These are phyloP conservation scores for Populus euphratica DNA, from an alignment of 345 rosid species.

Conservation along the genomic window DNA sequence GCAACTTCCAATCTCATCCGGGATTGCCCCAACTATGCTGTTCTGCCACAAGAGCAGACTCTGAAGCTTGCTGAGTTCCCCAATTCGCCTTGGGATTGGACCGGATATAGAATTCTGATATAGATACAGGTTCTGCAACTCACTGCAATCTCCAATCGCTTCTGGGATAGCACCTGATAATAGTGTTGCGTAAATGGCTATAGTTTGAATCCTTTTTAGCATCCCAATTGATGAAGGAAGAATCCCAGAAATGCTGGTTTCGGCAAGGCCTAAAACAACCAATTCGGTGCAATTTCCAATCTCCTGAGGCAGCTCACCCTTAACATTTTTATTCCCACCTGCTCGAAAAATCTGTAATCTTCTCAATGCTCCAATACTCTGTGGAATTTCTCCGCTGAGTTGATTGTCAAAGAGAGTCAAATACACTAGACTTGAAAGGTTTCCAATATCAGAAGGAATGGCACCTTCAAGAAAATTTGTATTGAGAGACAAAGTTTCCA, in stretches of 20 bases:
- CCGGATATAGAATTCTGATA: conserved; percentile 90
- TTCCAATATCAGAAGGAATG: conserved; percentile 68
- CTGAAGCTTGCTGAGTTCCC: conserved; percentile 72
- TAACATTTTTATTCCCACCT: conserved; percentile 84
- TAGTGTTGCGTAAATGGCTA: conserved; percentile 73
- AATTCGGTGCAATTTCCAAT: conserved; percentile 80
- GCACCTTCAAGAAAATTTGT: conserved; percentile 73
- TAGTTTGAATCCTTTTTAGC: conserved; percentile 66
- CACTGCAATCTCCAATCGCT: conserved; percentile 78
- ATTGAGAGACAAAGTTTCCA: conserved; percentile 55
- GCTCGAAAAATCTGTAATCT: conserved; percentile 60
- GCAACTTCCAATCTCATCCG: conserved; percentile 64
- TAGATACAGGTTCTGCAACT: conserved; percentile 74
- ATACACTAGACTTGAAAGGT: conserved; percentile 49
- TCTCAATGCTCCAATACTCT: conserved; percentile 57
- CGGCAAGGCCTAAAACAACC: conserved; percentile 83
- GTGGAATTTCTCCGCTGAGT: conserved; percentile 67
- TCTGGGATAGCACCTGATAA: conserved; percentile 76
- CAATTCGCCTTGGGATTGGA: conserved; percentile 57
- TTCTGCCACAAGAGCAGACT: conserved; percentile 87
- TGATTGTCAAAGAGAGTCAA: conserved; percentile 76
- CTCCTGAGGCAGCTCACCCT: conserved; percentile 84
- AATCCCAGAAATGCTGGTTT: conserved; percentile 83
- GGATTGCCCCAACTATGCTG: conserved; percentile 76
- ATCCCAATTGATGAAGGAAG: conserved; percentile 70